Conservation (phyloP, 441 rosid species). For the Croton setiger region DNA sequence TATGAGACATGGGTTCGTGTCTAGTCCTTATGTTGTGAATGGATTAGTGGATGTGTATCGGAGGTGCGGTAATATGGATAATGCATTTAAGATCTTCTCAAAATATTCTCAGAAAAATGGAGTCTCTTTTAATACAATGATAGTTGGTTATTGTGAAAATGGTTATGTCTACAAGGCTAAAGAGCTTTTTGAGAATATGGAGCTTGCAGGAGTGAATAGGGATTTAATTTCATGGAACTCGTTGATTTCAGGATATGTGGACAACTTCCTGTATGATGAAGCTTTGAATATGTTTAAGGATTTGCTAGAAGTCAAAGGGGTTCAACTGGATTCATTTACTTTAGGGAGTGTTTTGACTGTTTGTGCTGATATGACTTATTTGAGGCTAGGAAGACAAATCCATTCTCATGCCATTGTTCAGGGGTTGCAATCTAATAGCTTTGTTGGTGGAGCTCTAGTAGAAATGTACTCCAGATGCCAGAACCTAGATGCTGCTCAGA, state of each 20-base stretch:
- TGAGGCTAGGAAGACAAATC: slow-evolving; percentile 41
- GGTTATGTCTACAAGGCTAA: slow-evolving; percentile 44
- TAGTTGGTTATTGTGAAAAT: slow-evolving; percentile 52
- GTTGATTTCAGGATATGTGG: slow-evolving; percentile 55
- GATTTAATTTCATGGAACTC: slow-evolving; percentile 60
- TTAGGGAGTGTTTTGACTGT: slow-evolving; percentile 52
- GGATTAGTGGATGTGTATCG: slow-evolving; percentile 57
- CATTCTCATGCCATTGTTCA: slow-evolving; percentile 41
- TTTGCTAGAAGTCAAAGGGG: slow-evolving; percentile 33
- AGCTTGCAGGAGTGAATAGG: slow-evolving; percentile 34
- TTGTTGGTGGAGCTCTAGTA: slow-evolving; percentile 65
- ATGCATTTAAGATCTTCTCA: slow-evolving; percentile 45
- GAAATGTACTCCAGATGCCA: slow-evolving; percentile 54
- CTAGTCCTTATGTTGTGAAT: slow-evolving; percentile 45
- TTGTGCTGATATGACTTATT: slow-evolving; percentile 43
- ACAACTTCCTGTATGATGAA: slow-evolving; percentile 36
- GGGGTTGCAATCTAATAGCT: slow-evolving; percentile 50
- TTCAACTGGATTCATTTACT: slow-evolving; percentile 50
- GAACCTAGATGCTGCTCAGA: slow-evolving; percentile 40
- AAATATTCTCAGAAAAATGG: slow-evolving; percentile 40
- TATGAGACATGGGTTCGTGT: slow-evolving; percentile 43
- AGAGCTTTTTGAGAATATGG: slow-evolving; percentile 44
- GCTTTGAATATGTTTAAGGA: slow-evolving; percentile 39
- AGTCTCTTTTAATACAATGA: slow-evolving; percentile 54
- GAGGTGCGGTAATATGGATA: slow-evolving; percentile 53